Conservation (phyloP, 129 eudicot species). For the Rutidosis leptorrhynchoides region DNA sequence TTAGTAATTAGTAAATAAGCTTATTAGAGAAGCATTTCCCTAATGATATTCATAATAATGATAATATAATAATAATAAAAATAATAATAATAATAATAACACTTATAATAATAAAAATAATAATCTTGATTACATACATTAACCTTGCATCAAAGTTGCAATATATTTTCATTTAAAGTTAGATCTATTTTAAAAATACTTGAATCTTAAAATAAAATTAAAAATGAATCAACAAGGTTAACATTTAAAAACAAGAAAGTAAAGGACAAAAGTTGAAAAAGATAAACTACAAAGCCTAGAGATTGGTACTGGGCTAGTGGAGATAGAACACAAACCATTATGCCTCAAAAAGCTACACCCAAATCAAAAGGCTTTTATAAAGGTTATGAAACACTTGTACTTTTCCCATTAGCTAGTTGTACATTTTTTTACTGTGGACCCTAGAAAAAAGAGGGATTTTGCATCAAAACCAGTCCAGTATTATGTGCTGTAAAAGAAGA, state of each 20-base stretch:
- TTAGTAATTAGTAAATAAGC: too few species aligned
- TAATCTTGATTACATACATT: too few species aligned
- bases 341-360: conserved; percentile 23
- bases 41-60: too few species aligned
- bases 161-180: neutral
- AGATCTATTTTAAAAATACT: too few species aligned
- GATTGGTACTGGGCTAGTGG: conserved; percentile 6
- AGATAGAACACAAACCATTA: conserved; percentile 21
- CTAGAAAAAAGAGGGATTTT: neutral
- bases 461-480: neutral
- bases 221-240: neutral
- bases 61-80: too few species aligned
- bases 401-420: conserved; percentile 1
- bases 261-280: neutral
- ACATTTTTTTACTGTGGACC: conserved; percentile 1
- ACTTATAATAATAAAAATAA: too few species aligned
- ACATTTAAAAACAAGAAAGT: neutral
- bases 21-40: too few species aligned
- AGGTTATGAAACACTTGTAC: neutral
- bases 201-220: too few species aligned
- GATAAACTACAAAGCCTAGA: neutral
- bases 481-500: conserved; percentile 21
- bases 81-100: too few species aligned
- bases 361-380: conserved; percentile 12
- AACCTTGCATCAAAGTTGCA: too few species aligned